Evolutionary conservation across 257 asterid genomes (phyloP), one percentile per base, ranked within the genome.

Genomic region (Thymus mandschuricus): DNA sequence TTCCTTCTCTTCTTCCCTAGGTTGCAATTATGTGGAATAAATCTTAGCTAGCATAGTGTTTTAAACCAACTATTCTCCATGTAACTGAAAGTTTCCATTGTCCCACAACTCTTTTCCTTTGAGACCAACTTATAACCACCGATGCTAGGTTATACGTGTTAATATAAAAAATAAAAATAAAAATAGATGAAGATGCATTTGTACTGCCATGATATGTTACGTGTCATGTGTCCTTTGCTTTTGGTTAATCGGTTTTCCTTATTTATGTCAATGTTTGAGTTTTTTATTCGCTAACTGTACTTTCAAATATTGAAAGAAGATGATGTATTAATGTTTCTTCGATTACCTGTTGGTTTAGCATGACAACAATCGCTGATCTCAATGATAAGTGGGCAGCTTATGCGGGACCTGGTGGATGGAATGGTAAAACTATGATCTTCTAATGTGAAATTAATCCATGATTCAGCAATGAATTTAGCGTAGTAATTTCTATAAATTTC

Each of bases 321-420:
- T 31, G n/a, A 6, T 44, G 51, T 57, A 44, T 45, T 82, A 40
- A 83, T 75, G 58, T 54, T 5, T 65, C 40, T 64, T 56, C 13
- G 69, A 29, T 56, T 73, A 5, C 35, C 35, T n/a, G 54, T 70
- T 77, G 69, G 66, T 83, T 79, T 81, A 94, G 99, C 89, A 91
- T 94, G 97, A 91, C 97, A n/a, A 71, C 83, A 12, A 84, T 89
- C 71, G 98, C 97, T 61, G 99, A 94, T 78, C 81, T 91, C 75
- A 94, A 94, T 74, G 86, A 95, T 84, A 86, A 92, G 82, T 95
- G 98, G 99, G 98, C 98, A 7, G 83, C 98, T 44, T 95, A 89
- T 74, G 99, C 99, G 2, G 99, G 99, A 33, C 99, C 99, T 29
- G 99, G 99, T 48, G 99, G 98, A 81, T 95, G 99, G 99, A 95